Percentiles rank a stretch among this genome's conserved stretches.
Evolutionary conservation across 495 filamentous ascomycete species (phyloP).

Genomic region (Podospora australis): DNA sequence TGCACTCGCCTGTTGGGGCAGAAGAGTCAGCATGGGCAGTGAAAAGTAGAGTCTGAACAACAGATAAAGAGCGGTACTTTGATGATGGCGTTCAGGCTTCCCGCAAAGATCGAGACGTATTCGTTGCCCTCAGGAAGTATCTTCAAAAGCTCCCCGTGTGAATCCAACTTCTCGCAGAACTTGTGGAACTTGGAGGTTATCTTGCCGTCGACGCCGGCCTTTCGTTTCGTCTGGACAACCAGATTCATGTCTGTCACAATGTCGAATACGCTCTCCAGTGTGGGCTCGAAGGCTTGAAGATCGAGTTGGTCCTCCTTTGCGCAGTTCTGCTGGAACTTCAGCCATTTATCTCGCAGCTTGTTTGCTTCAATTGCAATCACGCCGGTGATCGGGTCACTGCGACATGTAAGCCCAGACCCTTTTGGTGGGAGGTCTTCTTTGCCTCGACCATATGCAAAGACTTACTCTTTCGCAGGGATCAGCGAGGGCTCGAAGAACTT

Average conservation of each 20-base stretch:
- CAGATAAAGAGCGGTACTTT: conserved; percentile 11
- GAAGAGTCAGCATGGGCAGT: background rate
- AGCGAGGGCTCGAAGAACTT: background rate
- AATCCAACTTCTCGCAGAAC: conserved; percentile 33
- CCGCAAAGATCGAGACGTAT: conserved; percentile 41
- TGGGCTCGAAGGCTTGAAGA: background rate
- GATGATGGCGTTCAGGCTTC: conserved; percentile 40
- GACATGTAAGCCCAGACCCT: too few relatives aligned
- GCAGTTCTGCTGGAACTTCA: background rate
- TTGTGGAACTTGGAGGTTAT: conserved; percentile 30
- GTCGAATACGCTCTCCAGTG: background rate
- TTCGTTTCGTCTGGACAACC: background rate
- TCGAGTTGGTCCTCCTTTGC: background rate
- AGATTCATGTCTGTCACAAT: background rate
- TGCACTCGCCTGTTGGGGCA: conserved; percentile 34
- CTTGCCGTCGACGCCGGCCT: conserved; percentile 4
- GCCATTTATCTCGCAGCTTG: background rate
- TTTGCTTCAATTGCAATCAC: background rate
- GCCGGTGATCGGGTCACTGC: background rate
- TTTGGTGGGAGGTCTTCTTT: too few relatives aligned
- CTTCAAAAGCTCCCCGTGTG: conserved; percentile 32
- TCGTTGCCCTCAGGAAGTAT: conserved; percentile 32
- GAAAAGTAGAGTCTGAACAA: background rate
- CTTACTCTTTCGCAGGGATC: too few relatives aligned
- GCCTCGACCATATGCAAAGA: too few relatives aligned